These are phyloP conservation scores for Microdochium paspali DNA, from an alignment of 2,329 filamentous ascomycete genomes.

Conservation along the genomic window DNA sequence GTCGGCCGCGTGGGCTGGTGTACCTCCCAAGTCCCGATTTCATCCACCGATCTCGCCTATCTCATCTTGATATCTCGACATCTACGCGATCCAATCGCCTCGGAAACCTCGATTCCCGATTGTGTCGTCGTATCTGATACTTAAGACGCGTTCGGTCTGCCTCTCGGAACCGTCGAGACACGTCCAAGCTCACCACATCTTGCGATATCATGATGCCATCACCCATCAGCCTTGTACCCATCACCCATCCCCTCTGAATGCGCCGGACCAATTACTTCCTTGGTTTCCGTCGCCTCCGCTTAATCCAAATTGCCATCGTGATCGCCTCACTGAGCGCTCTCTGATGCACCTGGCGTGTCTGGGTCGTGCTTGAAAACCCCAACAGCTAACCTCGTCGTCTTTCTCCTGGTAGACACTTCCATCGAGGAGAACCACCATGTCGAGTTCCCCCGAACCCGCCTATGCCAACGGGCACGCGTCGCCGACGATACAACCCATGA, in stretches of 20 bases:
- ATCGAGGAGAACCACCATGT: conserved; percentile 36
- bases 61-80: conserved; percentile 16
- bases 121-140: conserved; percentile 14
- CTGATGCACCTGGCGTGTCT: conserved; percentile 7
- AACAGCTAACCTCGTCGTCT: conserved; percentile 36
- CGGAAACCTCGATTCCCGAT: conserved; percentile 13
- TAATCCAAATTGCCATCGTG: conserved; percentile 17
- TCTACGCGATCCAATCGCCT: conserved; percentile 14
- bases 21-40: neutral
- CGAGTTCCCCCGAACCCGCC: conserved; percentile 50
- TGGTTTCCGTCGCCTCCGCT: conserved; percentile 25
- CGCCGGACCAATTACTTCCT: conserved; percentile 19
- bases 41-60: conserved; percentile 9
- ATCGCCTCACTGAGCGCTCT: conserved; percentile 23
- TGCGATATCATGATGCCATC: conserved; percentile 32
- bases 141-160: conserved; percentile 10
- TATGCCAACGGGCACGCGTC: conserved; percentile 59
- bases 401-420: conserved; percentile 2
- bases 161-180: conserved; percentile 2
- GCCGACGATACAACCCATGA: conserved; percentile 38
- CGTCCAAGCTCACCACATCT: neutral
- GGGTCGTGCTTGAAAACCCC: neutral
- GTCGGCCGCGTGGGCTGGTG: neutral
- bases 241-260: conserved; percentile 27
- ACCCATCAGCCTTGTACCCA: conserved; percentile 38